Evolutionary conservation across 1,284 basidiomycete genomes (phyloP).

Genomic region (Leccinum pachyderme): DNA sequence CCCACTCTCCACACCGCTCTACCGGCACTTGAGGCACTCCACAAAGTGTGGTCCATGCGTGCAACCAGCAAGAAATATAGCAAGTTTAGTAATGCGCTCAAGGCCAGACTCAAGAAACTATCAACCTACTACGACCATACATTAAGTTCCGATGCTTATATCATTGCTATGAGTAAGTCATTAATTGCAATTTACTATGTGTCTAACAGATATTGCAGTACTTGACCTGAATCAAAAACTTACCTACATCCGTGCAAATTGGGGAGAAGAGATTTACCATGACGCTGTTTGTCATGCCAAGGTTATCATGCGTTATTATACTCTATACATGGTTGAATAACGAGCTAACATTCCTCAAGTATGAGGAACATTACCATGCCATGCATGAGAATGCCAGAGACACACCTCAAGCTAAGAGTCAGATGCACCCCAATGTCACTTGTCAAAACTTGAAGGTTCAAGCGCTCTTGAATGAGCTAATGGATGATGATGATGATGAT

Average conservation of each 20-base stretch:
- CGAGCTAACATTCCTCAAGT: too few relatives aligned
- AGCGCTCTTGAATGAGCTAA: background rate
- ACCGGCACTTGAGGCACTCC: background rate
- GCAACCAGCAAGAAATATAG: background rate
- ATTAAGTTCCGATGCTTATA: background rate
- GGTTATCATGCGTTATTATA: background rate
- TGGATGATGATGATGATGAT: background rate
- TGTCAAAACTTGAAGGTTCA: background rate
- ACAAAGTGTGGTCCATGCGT: background rate
- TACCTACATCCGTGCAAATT: background rate
- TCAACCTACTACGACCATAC: background rate
- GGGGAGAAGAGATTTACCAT: background rate
- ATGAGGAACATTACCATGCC: background rate
- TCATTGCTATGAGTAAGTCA: slow-evolving; percentile 4
- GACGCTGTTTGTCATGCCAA: background rate
- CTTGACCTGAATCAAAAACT: slow-evolving; percentile 1
- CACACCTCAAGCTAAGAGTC: background rate
- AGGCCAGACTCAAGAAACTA: background rate
- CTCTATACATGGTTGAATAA: too few relatives aligned
- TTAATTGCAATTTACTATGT: background rate
- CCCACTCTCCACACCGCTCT: background rate
- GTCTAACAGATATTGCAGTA: background rate
- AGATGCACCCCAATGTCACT: background rate
- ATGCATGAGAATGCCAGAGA: background rate
- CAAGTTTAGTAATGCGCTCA: background rate